Evolutionary conservation across 176 grass and related monocot species (phyloP).

Genomic region (Otatea glauca): DNA sequence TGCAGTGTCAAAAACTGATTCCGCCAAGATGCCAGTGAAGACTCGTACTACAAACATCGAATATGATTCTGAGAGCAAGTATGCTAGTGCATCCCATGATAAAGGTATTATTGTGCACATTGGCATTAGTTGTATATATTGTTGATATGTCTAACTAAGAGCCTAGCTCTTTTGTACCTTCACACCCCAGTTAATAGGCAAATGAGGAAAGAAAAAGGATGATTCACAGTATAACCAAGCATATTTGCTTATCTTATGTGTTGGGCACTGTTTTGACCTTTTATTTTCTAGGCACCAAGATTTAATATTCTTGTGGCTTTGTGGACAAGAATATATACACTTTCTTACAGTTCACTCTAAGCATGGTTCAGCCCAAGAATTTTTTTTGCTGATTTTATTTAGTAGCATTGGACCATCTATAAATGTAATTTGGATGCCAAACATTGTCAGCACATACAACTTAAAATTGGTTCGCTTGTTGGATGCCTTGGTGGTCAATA

Average conservation of each 20-base stretch:
- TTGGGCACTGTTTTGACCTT: neutral
- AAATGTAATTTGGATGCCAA: conserved; percentile 13
- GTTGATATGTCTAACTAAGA: conserved; percentile 34
- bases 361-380: neutral
- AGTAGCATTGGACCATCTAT: conserved; percentile 5
- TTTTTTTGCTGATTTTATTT: neutral
- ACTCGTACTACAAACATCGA: conserved; percentile 7
- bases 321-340: conserved; percentile 16
- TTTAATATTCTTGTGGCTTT: neutral
- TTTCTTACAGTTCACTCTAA: neutral
- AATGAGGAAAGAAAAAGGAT: neutral
- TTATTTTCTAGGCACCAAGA: neutral
- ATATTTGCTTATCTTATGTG: conserved; percentile 37
- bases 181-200: conserved; percentile 20
- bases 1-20: conserved; percentile 47
- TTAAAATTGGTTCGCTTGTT: conserved; percentile 21
- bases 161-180: conserved; percentile 16
- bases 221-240: conserved; percentile 17
- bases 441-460: neutral
- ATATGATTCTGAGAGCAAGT: conserved; percentile 36
- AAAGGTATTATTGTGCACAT: conserved; percentile 61
- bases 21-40: conserved; percentile 49
- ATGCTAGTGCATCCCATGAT: conserved; percentile 46
- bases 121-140: conserved; percentile 28
- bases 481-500: neutral